Conservation (phyloP, 1,284 basidiomycete species). For the Tilletia caries region DNA sequence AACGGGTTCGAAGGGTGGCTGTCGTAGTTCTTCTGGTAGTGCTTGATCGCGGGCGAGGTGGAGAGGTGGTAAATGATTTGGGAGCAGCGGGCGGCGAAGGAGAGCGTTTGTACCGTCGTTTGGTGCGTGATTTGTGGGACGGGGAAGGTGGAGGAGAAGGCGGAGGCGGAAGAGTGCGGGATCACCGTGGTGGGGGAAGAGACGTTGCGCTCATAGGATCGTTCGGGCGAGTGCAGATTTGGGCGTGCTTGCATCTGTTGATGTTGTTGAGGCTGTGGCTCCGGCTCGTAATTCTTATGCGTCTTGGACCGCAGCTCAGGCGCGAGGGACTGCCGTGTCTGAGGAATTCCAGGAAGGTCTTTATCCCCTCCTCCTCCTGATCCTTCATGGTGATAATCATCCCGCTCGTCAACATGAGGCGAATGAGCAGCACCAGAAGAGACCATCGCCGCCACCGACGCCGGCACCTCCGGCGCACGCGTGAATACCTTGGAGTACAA, state of each 20-base stretch:
- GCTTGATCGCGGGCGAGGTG: background rate
- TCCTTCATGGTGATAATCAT: too few species aligned
- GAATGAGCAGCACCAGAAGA: too few species aligned
- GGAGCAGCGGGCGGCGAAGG: background rate
- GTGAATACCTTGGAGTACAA: background rate
- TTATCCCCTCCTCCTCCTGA: too few species aligned
- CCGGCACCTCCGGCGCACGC: background rate
- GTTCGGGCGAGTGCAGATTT: too few species aligned
- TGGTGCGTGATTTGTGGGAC: background rate
- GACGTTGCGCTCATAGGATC: too few species aligned
- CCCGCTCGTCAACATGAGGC: too few species aligned
- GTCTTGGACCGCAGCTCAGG: background rate
- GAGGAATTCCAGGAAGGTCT: background rate
- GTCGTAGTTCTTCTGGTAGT: conserved; percentile 12
- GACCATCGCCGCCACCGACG: too few species aligned
- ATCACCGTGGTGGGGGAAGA: background rate
- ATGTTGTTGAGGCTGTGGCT: too few species aligned
- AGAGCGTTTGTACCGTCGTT: background rate
- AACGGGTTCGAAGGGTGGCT: background rate
- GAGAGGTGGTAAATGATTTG: conserved; percentile 11
- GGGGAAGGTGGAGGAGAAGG: background rate
- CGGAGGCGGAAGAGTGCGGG: background rate
- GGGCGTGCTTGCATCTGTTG: too few species aligned
- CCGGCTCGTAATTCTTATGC: background rate
- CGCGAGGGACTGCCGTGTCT: background rate